phyloP scores from a whole-genome alignment of 2,329 filamentous ascomycete species.

The Phoma herbarum region DNA sequence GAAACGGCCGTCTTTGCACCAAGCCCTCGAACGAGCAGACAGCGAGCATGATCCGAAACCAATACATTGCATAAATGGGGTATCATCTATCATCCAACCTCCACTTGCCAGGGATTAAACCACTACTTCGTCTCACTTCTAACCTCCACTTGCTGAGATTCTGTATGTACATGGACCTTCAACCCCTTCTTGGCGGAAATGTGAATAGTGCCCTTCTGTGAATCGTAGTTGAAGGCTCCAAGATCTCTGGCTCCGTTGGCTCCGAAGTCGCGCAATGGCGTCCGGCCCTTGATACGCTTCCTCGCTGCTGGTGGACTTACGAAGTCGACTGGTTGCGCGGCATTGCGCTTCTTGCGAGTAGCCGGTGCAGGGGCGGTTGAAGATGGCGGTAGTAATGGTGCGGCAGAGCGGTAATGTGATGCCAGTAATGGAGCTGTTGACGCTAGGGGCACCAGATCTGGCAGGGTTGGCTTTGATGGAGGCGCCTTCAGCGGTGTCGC shows the following conservation, averaged over 20 bases:
- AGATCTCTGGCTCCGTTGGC: neutral
- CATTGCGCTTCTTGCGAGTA: neutral
- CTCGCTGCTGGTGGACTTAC: constrained; percentile 7
- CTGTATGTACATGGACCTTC: constrained; percentile 4
- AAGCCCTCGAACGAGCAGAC: too few species aligned
- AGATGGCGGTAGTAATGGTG: neutral
- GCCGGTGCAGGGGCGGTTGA: neutral
- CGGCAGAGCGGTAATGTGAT: neutral
- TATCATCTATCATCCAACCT: neutral
- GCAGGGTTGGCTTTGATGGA: neutral
- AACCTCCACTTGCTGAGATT: neutral
- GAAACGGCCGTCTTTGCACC: too few species aligned
- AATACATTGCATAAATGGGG: neutral
- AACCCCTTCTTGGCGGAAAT: constrained; percentile 1
- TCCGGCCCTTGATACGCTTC: constrained; percentile 3
- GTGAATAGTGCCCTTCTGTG: neutral
- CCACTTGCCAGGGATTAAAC: neutral
- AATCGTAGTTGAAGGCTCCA: neutral
- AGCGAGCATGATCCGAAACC: too few species aligned
- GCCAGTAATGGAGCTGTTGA: constrained; percentile 10
- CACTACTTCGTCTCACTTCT: neutral
- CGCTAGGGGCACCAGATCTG: neutral
- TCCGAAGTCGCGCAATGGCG: neutral
- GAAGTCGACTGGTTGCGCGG: neutral
- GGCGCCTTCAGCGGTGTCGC: constrained; percentile 13